Base-by-base conservation (phyloP, 257 asterid species). In the Hygrophila difformis region DNA sequence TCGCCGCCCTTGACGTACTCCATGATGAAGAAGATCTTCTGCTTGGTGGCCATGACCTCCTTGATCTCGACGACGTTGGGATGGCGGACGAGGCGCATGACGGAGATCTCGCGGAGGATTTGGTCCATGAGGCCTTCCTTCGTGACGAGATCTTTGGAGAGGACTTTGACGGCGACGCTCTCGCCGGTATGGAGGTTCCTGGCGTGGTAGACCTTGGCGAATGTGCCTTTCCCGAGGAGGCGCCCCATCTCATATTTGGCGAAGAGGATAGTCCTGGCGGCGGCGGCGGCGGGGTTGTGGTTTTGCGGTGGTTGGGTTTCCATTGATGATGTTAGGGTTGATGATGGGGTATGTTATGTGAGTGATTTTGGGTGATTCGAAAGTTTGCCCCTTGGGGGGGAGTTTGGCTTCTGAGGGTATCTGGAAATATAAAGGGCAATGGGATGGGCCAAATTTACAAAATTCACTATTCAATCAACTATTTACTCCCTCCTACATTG, bases 1-100 rank as follows among this genome's bases (percentile, higher is more conserved):
- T 78, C 82, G 18, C 82, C 79, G 33, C 87, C 82, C 26, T 60
- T 73, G 4, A 71, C 79, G 44, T 74, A 74, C 47, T 78, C 87
- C 77, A 78, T 70, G 23, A 71, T 65, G 42, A 74, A 40, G 69
- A 62, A 74, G 24, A 78, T 78, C 59, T 71, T 78, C 10, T 74
- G 31, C 0, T 60, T 71, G 0, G 87, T 78, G 1, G 79, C 82
- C 80, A 78, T 60, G 4, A 78, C 87, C 52, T 78, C 82, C 44
- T 63, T 71, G 51, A 78, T 67, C 1, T 66, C 69, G 0, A 65
- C 87, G 9, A 78, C 54, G 65, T 78, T 71, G 0, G 79, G 80
- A 47, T 78, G 87, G 49, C 78, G 77, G 20, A 74, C 79, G 6
- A 66, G 77, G 13, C 72, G 75, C 82, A 71, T 74, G 18, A 71